These are phyloP conservation scores for Crotalaria pallida DNA, from an alignment of 306 rosid species.

Conservation along the genomic window DNA sequence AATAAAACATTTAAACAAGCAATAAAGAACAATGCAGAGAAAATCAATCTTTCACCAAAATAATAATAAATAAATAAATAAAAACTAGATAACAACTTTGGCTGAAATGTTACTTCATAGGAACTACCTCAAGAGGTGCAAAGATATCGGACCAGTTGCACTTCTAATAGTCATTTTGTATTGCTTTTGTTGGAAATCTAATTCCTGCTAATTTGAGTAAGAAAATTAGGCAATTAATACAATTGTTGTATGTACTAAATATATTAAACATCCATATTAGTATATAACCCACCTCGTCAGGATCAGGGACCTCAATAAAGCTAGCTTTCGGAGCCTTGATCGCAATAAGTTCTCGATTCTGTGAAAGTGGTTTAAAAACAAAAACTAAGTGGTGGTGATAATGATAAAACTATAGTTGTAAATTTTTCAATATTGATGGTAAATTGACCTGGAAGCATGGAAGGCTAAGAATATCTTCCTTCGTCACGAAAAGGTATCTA, in stretches of 20 bases:
- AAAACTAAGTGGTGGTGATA: conserved; percentile 25
- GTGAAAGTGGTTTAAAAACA: conserved; percentile 22
- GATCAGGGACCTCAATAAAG: conserved; percentile 75
- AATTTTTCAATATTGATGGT: background rate
- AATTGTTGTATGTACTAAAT: background rate
- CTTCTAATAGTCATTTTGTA: conserved; percentile 69
- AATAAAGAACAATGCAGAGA: conserved; percentile 2
- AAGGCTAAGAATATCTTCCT: conserved; percentile 58
- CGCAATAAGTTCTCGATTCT: conserved; percentile 70
- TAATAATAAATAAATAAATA: too few species aligned
- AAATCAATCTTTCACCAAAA: background rate
- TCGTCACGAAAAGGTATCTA: conserved; percentile 57
- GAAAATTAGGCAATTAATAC: conserved; percentile 21
- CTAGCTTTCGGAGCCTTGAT: conserved; percentile 78
- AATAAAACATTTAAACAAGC: background rate
- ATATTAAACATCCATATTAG: conserved; percentile 21
- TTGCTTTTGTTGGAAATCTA: conserved; percentile 51
- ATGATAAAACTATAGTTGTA: conserved; percentile 2
- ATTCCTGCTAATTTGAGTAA: conserved; percentile 48
- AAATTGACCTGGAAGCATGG: conserved; percentile 70
- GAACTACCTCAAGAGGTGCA: conserved; percentile 69
- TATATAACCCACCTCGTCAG: conserved; percentile 62
- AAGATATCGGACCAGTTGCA: conserved; percentile 63
- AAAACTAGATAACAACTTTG: background rate
- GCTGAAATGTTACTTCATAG: conserved; percentile 5